Percentiles rank a stretch among this genome's conserved stretches.
phyloP scores from a whole-genome alignment of 208 protist genomes.

The Trypanosoma avium region DNA sequence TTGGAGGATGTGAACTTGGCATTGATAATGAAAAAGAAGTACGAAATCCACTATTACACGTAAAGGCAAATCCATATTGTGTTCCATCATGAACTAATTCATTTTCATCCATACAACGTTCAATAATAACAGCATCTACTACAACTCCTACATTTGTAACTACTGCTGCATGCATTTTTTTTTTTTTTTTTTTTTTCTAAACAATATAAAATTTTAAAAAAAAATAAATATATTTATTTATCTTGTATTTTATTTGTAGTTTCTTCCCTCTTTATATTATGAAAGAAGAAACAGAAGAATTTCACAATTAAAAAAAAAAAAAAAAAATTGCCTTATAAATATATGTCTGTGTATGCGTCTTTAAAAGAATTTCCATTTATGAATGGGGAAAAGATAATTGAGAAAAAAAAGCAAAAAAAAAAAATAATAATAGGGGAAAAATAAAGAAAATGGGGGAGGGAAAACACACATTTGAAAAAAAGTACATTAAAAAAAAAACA shows the following conservation, averaged over 20 bases:
- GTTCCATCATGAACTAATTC: background rate
- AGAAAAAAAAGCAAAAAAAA: constrained; percentile 6
- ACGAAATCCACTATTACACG: background rate
- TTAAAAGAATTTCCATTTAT: too few relatives aligned
- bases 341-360: too few relatives aligned
- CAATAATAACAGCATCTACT: constrained; percentile 37
- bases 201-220: constrained; percentile 8
- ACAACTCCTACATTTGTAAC: constrained; percentile 43
- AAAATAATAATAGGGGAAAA: background rate
- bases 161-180: constrained; percentile 37
- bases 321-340: too few relatives aligned
- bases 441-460: background rate
- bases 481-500: background rate
- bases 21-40: background rate
- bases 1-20: background rate
- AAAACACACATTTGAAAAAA: background rate
- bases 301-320: constrained; percentile 1
- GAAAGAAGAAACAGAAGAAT: constrained; percentile 4
- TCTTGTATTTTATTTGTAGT: constrained; percentile 14
- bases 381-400: background rate
- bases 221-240: constrained; percentile 22
- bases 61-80: background rate
- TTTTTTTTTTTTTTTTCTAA: constrained; percentile 3
- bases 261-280: background rate
- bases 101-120: constrained; percentile 25